Percentiles rank a stretch among this genome's conserved stretches.
These are phyloP conservation scores for Rhizopus stolonifer DNA, from an alignment of 371 early-diverging fungal genomes.

Conservation along the genomic window DNA sequence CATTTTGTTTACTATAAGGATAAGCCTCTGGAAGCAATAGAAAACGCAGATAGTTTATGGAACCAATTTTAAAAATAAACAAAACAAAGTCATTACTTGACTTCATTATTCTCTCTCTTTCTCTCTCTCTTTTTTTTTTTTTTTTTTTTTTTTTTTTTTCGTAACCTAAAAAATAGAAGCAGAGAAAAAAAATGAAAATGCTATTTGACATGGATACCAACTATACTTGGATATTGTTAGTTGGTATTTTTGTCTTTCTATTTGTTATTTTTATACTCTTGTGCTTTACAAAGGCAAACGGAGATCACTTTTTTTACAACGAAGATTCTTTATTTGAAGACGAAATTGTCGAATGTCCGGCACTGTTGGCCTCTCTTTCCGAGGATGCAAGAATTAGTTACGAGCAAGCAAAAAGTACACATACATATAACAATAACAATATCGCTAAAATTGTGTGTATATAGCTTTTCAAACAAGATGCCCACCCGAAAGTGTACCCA, in stretches of 20 bases:
- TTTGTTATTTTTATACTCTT: conserved; percentile 39
- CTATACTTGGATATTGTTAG: conserved; percentile 46
- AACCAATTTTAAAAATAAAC: conserved; percentile 19
- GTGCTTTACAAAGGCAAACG: conserved; percentile 44
- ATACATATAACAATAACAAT: no score
- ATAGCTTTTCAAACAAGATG: conserved; percentile 52
- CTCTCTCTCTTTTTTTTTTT: no score
- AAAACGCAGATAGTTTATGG: conserved; percentile 39
- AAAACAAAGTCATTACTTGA: not conserved
- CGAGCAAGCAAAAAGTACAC: conserved; percentile 48
- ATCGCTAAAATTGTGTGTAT: no score
- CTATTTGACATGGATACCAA: conserved; percentile 11
- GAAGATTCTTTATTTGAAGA: conserved; percentile 31
- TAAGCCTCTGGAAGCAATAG: conserved; percentile 69
- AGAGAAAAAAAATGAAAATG: not conserved
- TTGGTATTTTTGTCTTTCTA: conserved; percentile 49
- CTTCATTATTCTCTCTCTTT: no score
- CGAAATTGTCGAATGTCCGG: conserved; percentile 41
- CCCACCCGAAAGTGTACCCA: conserved; percentile 65
- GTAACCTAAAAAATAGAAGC: not conserved
- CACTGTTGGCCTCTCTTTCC: conserved; percentile 35
- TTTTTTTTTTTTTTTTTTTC: no score
- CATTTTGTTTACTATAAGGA: conserved; percentile 92
- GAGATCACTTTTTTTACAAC: not conserved
- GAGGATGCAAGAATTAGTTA: conserved; percentile 52